A percentile compares a stretch with the other conserved stretches of the same genome.
phyloP scores from a whole-genome alignment of 139 green algal species.

The Chlamydomonas asymmetrica region DNA sequence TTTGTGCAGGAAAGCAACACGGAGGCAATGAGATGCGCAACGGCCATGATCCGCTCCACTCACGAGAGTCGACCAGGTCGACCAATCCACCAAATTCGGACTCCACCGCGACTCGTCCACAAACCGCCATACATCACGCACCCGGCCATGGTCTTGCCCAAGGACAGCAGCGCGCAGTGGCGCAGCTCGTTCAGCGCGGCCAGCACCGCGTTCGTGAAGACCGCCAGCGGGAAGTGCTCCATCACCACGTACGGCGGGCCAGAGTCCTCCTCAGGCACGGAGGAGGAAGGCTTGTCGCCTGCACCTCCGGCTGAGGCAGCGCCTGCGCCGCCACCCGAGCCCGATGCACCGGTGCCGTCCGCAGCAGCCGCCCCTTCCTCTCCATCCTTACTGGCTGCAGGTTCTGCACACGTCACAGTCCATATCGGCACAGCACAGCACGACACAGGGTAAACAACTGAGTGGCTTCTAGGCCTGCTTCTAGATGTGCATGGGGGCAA shows the following conservation, averaged over 20 bases:
- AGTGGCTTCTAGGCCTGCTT: too few relatives aligned
- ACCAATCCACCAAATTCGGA: too few relatives aligned
- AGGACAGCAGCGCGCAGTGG: constrained; percentile 77
- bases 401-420: neutral
- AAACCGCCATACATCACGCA: too few relatives aligned
- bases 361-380: neutral
- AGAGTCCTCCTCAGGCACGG: constrained; percentile 34
- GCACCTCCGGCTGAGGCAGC: neutral
- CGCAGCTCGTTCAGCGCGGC: constrained; percentile 93
- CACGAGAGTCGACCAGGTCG: too few relatives aligned
- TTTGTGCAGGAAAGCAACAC: too few relatives aligned
- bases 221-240: constrained; percentile 88
- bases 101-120: too few relatives aligned
- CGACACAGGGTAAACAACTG: too few relatives aligned
- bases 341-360: neutral
- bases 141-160: constrained; percentile 12
- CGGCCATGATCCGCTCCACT: too few relatives aligned
- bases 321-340: neutral
- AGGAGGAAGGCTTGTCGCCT: too few relatives aligned
- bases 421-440: too few relatives aligned
- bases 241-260: constrained; percentile 82
- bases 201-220: constrained; percentile 90
- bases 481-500: too few relatives aligned
- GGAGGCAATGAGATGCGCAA: too few relatives aligned
- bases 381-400: neutral